These are phyloP conservation scores for Arabis alpina DNA, from an alignment of 345 rosid species.

Conservation along the genomic window DNA sequence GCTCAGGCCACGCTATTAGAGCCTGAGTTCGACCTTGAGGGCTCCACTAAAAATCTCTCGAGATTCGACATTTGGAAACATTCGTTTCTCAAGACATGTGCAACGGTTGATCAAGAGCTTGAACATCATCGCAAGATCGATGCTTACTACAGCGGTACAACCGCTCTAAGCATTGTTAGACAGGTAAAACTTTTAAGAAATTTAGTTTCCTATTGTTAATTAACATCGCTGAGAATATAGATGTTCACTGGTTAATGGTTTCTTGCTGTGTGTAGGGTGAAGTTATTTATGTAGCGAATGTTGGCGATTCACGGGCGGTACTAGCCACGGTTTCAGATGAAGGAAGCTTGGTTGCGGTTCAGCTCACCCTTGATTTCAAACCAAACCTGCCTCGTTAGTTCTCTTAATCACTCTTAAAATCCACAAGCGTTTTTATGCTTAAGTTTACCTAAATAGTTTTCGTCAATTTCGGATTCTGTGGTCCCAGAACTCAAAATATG, in stretches of 20 bases:
- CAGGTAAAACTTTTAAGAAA: constrained; percentile 54
- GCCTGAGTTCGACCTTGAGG: constrained; percentile 44
- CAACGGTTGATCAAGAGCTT: constrained; percentile 77
- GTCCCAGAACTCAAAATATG: background rate
- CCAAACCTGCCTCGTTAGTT: constrained; percentile 90
- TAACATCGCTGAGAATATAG: background rate
- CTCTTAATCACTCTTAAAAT: constrained; percentile 11
- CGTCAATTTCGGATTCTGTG: background rate
- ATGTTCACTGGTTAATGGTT: constrained; percentile 26
- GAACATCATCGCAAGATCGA: constrained; percentile 71
- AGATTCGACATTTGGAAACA: constrained; percentile 76
- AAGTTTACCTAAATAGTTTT: background rate
- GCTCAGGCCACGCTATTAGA: constrained; percentile 55
- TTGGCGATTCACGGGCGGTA: constrained; percentile 96
- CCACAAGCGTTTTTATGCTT: background rate
- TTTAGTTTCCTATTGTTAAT: background rate
- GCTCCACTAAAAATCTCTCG: constrained; percentile 52
- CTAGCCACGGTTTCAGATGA: constrained; percentile 79
- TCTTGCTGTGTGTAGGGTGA: constrained; percentile 63
- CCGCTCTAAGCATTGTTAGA: constrained; percentile 82
- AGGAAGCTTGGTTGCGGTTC: constrained; percentile 73
- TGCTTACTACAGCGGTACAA: constrained; percentile 85
- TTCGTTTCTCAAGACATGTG: constrained; percentile 81
- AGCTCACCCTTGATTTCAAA: constrained; percentile 90
- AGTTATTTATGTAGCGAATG: constrained; percentile 64